Base-by-base conservation (phyloP, 225 moss, liverwort and hornwort species). In the Straminergon stramineum region DNA sequence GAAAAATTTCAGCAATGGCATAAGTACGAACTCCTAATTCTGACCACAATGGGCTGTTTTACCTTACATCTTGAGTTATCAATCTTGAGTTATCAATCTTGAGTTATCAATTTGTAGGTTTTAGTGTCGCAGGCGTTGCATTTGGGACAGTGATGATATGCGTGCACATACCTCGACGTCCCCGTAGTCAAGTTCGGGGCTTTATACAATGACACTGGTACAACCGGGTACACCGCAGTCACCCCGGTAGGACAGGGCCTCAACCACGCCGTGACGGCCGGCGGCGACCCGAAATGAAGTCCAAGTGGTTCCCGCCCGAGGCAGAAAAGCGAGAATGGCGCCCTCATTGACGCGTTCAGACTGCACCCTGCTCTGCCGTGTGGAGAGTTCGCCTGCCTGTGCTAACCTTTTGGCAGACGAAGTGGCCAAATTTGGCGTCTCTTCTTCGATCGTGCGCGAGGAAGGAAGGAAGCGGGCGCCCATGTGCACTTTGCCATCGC, bases 341-440 rank as follows among this genome's bases (percentile, higher is more conserved):
- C 22, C 45, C 45, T 45, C 82, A 20, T 82, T 82, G 82, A 63
- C 82, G 32, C 82, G 34, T 82, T 82, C 82, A 82, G 63, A 82
- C 63, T 34, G 82, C 82, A 10, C 45, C 32, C 32, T 32, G 82
- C 32, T 21, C 82, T 67, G 76, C 75, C 82, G 83, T 66, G 82
- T 66, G 85, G 69, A 89, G 51, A 15, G 10, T 74, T 19, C 22
- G 48, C 52, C 83, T 76, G 88, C 83, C 76, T 55, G 76, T 64
- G 37, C 74, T 41, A 1, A 23, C 74, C 75, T 90, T 82, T 74
- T 82, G 56, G 81, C 43, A 15, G 65, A 86, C 70, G 22, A 34
- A 56, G 55, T 41, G 65, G 86, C 90, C 86, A 66, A 90, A 90
- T 82, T 86, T 90, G 90, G 90, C 80, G 62, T 52, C 34, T 32